Conservation (phyloP, 306 rosid genomes). For the Pueraria montana region DNA sequence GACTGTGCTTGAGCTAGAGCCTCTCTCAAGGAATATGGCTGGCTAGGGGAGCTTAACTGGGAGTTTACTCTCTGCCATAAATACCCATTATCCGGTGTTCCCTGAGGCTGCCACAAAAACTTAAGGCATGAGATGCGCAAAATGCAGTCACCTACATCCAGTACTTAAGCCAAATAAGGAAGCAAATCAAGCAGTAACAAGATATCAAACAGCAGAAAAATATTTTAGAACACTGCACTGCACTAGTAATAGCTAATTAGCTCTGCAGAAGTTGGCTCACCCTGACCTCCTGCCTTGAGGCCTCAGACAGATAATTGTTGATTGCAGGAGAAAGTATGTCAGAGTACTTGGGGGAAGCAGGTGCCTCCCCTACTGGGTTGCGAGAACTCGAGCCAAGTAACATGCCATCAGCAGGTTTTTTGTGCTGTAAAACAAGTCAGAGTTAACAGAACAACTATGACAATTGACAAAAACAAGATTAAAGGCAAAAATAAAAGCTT, state of each 20-base stretch:
- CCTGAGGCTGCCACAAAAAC: constrained; percentile 84
- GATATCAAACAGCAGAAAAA: constrained; percentile 10
- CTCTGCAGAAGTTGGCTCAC: constrained; percentile 61
- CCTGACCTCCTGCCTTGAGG: constrained; percentile 97
- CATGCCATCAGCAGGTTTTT: constrained; percentile 93
- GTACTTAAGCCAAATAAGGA: constrained; percentile 25
- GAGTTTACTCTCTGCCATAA: constrained; percentile 97
- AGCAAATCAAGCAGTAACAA: constrained; percentile 32
- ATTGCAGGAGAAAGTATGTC: constrained; percentile 97
- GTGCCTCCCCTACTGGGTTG: constrained; percentile 85
- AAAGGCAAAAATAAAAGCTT: constrained; percentile 10
- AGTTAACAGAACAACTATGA: constrained; percentile 39
- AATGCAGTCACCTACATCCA: constrained; percentile 26
- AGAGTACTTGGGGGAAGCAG: constrained; percentile 95
- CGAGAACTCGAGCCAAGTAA: constrained; percentile 96
- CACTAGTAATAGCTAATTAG: constrained; percentile 35
- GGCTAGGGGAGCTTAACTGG: constrained; percentile 96
- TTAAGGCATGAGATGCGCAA: constrained; percentile 44
- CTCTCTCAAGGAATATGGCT: constrained; percentile 99
- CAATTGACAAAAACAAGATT: constrained; percentile 21
- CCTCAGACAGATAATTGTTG: constrained; percentile 96
- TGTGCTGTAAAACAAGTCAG: constrained; percentile 79
- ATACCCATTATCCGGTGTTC: constrained; percentile 94
- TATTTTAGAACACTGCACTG: background rate
- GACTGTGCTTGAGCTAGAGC: constrained; percentile 99